Base-by-base conservation (phyloP, 2,329 filamentous ascomycete genomes). In the Penicillium olsonii region DNA sequence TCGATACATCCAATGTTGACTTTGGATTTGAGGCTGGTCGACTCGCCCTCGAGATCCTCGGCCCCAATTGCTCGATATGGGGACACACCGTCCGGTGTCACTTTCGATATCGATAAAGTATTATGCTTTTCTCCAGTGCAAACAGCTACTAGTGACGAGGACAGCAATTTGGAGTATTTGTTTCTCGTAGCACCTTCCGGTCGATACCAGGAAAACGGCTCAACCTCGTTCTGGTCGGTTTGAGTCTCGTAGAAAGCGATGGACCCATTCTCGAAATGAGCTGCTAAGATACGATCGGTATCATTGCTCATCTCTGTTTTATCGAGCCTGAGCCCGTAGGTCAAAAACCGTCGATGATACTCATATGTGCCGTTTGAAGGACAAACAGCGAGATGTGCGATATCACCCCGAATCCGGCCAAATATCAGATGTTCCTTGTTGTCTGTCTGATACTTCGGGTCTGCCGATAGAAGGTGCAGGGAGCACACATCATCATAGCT, bases 401-500 rank as follows among this genome's bases (percentile, higher is more conserved):
- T 66, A 39, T 79, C 74, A 10, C 81, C 80, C 57, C 78, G 79
- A 17, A 81, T 77, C 37, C 81, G 81, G 5, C 81, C 81, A 39
- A 81, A 74, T 4, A 85, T 73, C 22, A 84, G 59, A 39, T 77
- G 67, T 53, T 82, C 74, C 7, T 59, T 64, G 15, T 69, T 67
- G 2, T 62, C 58, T 34, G 65, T 64, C 40, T 60, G 61, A 45
- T 77, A 72, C 19, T 70, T 64, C 5, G 75, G 68, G 22, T 68
- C 68, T n/a, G 47, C 45, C 10, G 47, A 45, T 24, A 87, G 60
- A 1, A 85, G 59, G 55, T 80, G 79, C 41, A 86, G 53, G 24
- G 77, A 74, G 15, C 80, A 81, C 27, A 87, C 80, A 62, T 87
- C 84, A 61, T 85, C 81, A 46, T 76, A 43, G 73, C 82, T 72